Evolutionary conservation across 345 rosid genomes (phyloP), one percentile per base, ranked within the genome.

Genomic region (Eutrema yunnanense): DNA sequence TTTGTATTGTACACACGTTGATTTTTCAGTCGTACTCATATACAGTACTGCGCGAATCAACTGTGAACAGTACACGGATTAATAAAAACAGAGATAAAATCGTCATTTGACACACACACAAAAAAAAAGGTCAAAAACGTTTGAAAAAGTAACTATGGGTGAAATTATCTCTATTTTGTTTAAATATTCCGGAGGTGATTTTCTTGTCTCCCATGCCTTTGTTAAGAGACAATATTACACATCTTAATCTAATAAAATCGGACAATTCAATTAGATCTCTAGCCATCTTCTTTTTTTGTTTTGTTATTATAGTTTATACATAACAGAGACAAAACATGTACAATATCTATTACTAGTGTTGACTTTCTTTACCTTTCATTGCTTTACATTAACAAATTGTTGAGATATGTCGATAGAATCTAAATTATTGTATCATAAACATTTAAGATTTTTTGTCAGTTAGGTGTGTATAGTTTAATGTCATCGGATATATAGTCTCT

Each of bases 401-500:
- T 62, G 56, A 51, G 33, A 42, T 33, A 42, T 59, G 53, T 58
- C 12, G 34, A 61, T 75, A 30, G 51, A 62, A 68, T 75, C 64
- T 68, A 68, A 27, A 61, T 9, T 55, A 1, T 51, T 60, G 8
- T 51, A 6, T 59, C 8, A 22, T 57, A 36, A 53, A 53, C 51
- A 62, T 75, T 42, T 67, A 74, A 42, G 19, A 43, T 68, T 61
- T n/a, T 14, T 61, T 67, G 69, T 68, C 69, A 68, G 63, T 54
- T 68, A 54, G 69, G 59, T 75, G 57, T 44, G 57, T 44, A 29
- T 59, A 12, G 37, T 42, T 46, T 54, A 54, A 62, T 75, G 52
- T 33, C 55, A 37, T 38, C 44, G 22, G 70, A 56, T 43, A 8
- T 19, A 19, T 62, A 62, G 13, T 46, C 30, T 30, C 48, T 40